These are phyloP conservation scores for Acacia pycnantha DNA, from an alignment of 331 rosid species.

Conservation along the genomic window DNA sequence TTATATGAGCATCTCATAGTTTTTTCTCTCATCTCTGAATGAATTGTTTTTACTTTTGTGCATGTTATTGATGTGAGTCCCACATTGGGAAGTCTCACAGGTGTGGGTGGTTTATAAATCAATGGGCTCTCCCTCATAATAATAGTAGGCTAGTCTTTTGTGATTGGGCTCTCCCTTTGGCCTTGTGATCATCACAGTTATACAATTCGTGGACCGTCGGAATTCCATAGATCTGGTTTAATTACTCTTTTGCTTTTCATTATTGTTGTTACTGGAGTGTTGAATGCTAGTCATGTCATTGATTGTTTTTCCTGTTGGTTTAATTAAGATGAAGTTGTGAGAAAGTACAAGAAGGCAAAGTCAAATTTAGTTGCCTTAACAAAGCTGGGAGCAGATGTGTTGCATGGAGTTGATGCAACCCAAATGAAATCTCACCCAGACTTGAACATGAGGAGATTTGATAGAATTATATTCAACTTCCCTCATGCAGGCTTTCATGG, in stretches of 20 bases:
- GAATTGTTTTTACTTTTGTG: neutral
- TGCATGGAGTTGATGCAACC: conserved; percentile 62
- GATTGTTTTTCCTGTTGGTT: neutral
- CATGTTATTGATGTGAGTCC: neutral
- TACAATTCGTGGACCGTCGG: neutral
- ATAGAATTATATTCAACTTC: conserved; percentile 57
- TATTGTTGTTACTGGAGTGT: neutral
- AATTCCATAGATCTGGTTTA: neutral
- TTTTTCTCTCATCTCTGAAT: neutral
- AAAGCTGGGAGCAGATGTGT: conserved; percentile 45
- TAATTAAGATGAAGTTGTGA: conserved; percentile 42
- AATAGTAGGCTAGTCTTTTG: too few species aligned
- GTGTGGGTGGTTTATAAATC: too few species aligned
- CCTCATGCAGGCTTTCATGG: conserved; percentile 63
- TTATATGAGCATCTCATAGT: neutral
- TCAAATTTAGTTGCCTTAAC: conserved; percentile 42
- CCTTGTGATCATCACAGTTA: neutral
- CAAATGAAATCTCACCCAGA: conserved; percentile 41
- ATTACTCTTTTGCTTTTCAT: too few species aligned
- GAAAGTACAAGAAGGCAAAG: conserved; percentile 54
- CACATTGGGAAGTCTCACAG: too few species aligned
- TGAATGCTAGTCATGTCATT: neutral
- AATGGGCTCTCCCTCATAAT: too few species aligned
- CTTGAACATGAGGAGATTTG: conserved; percentile 46
- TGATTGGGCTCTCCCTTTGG: too few species aligned